Conservation (phyloP, 805 yeast species). For the Candida sonorensis region DNA sequence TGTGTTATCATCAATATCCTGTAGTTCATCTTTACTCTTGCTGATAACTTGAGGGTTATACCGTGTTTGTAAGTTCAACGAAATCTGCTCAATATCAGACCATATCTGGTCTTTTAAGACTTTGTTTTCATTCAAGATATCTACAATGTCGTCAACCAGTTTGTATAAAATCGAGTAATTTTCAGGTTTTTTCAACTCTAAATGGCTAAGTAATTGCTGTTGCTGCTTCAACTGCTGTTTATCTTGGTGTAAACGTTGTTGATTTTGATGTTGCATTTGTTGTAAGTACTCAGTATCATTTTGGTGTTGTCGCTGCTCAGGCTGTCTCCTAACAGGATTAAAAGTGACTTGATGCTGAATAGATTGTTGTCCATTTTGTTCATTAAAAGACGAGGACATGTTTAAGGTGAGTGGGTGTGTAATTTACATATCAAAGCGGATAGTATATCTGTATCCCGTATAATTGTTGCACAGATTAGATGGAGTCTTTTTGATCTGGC, state of each 20-base stretch:
- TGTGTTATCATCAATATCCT: background rate
- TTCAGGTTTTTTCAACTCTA: slow-evolving; percentile 12
- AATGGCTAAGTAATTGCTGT: background rate
- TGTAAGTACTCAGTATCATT: background rate
- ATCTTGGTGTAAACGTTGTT: background rate
- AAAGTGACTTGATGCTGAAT: background rate
- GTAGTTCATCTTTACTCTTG: background rate
- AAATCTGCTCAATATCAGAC: slow-evolving; percentile 16
- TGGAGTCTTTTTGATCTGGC: no score
- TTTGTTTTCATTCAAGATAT: slow-evolving; percentile 14
- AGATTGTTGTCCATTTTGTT: background rate
- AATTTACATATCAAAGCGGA: no score
- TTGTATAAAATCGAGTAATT: slow-evolving; percentile 13
- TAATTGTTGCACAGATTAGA: no score
- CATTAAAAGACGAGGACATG: background rate
- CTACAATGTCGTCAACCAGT: slow-evolving; percentile 17
- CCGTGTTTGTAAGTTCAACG: slow-evolving; percentile 4
- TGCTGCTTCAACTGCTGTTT: background rate
- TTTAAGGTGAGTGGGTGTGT: no score
- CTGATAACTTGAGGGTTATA: slow-evolving; percentile 3
- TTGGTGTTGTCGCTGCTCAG: no score
- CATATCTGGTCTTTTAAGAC: slow-evolving; percentile 21
- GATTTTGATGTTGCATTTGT: background rate
- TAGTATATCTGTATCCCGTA: no score
- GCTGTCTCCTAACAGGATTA: background rate